Conservation (phyloP, 805 yeast genomes). For the Saccharomycopsis fibuligera region DNA sequence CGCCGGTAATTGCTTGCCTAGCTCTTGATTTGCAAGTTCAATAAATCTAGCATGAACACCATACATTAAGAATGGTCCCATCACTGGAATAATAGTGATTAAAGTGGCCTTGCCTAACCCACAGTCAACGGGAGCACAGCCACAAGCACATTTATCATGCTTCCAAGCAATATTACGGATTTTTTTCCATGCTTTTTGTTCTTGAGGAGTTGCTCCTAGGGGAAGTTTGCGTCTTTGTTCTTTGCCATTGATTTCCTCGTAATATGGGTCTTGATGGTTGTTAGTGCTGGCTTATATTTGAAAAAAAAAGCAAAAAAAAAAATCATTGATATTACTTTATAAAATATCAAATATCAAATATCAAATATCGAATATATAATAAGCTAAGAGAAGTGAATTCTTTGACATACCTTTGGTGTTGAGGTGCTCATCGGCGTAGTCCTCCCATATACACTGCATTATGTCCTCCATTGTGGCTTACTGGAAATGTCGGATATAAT, state of each 20-base stretch:
- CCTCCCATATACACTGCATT: slow-evolving; percentile 6
- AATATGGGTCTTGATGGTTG: slow-evolving; percentile 73
- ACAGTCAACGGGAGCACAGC: slow-evolving; percentile 67
- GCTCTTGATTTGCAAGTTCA: slow-evolving; percentile 48
- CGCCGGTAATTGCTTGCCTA: slow-evolving; percentile 43
- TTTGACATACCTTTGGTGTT: too few species aligned
- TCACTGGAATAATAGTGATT: slow-evolving; percentile 61
- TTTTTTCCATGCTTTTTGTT: slow-evolving; percentile 62
- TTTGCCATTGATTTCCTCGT: slow-evolving; percentile 46
- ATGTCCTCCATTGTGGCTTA: slow-evolving; percentile 1
- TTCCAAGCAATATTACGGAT: slow-evolving; percentile 80
- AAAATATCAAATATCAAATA: too few species aligned
- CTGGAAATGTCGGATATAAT: too few species aligned
- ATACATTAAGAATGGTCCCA: slow-evolving; percentile 85
- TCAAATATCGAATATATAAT: too few species aligned
- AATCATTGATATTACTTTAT: too few species aligned
- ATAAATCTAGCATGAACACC: slow-evolving; percentile 67
- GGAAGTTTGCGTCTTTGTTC: slow-evolving; percentile 56
- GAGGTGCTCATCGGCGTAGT: slow-evolving; percentile 12
- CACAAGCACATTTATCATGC: slow-evolving; percentile 78
- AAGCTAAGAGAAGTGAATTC: too few species aligned
- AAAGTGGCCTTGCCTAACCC: slow-evolving; percentile 78
- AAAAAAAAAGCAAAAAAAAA: too few species aligned
- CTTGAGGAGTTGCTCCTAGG: slow-evolving; percentile 47
- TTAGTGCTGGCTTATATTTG: too few species aligned